Evolutionary conservation across 768 basidiomycete genomes (phyloP).

Genomic region (Hirschioporus abietinus): DNA sequence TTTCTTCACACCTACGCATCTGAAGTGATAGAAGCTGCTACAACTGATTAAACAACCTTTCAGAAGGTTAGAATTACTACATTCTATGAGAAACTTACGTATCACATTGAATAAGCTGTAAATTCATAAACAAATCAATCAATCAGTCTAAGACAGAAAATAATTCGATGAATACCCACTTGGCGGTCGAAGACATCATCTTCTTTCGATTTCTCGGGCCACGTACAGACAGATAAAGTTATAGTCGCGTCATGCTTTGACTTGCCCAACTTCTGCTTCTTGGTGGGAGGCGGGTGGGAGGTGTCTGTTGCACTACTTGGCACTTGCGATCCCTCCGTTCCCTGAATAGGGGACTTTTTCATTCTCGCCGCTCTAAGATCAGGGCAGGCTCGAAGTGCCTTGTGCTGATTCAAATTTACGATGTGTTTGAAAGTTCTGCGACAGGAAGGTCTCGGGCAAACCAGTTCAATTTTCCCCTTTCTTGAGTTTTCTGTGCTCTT

Average conservation of each 20-base stretch:
- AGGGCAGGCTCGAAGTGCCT: not conserved
- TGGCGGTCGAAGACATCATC: not conserved
- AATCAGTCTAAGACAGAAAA: not conserved
- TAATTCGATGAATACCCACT: not conserved
- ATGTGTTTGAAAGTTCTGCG: not conserved
- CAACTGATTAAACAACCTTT: not conserved
- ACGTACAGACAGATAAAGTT: not conserved
- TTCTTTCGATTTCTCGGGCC: constrained; percentile 1
- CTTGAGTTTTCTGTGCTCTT: not conserved
- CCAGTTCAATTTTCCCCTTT: not conserved
- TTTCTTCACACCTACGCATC: not conserved
- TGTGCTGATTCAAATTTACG: not conserved
- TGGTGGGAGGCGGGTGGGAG: not conserved
- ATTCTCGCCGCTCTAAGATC: not conserved
- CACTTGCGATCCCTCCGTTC: not conserved
- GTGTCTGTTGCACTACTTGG: too few relatives aligned
- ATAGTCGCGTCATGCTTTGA: not conserved
- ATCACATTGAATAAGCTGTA: constrained; percentile 1
- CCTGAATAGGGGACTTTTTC: not conserved
- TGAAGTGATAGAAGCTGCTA: not conserved
- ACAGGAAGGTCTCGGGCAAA: not conserved
- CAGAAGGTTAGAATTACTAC: not conserved
- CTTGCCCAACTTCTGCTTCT: not conserved
- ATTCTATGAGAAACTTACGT: not conserved
- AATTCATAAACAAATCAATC: not conserved